These are phyloP conservation scores for Tilletia horrida DNA, from an alignment of 1,284 basidiomycete species.

Conservation along the genomic window DNA sequence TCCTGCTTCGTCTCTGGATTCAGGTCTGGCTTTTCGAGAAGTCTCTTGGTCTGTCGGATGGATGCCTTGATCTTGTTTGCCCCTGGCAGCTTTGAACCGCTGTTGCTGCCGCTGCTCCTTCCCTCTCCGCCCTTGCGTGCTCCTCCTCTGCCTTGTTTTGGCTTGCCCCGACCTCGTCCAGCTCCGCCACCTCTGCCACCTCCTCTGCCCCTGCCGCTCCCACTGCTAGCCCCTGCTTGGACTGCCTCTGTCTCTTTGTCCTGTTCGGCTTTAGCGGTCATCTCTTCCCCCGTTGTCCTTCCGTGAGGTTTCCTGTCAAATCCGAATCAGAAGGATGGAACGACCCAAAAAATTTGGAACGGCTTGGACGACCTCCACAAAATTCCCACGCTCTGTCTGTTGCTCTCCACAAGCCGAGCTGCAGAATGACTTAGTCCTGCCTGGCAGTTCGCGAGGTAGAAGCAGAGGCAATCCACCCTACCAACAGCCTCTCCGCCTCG, in stretches of 20 bases:
- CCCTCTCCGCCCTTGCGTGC: not conserved
- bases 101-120: not conserved
- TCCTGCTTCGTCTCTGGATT: conserved; percentile 39
- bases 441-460: not conserved
- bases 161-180: not conserved
- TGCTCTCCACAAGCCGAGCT: not conserved
- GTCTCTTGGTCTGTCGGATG: conserved; percentile 40
- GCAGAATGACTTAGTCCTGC: not conserved
- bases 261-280: no score
- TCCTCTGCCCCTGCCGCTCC: not conserved
- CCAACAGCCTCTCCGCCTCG: not conserved
- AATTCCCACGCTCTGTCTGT: not conserved
- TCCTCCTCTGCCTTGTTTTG: not conserved
- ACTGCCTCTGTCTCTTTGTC: no score
- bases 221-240: not conserved
- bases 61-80: conserved; percentile 35
- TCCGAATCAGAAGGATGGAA: not conserved
- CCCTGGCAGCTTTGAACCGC: not conserved
- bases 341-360: not conserved
- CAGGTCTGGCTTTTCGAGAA: conserved; percentile 37
- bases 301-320: not conserved
- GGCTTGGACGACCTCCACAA: not conserved
- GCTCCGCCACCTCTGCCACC: not conserved
- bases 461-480: not conserved
- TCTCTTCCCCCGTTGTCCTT: no score